Conservation (phyloP, 2,329 filamentous ascomycete genomes). For the Fusarium avenaceum region DNA sequence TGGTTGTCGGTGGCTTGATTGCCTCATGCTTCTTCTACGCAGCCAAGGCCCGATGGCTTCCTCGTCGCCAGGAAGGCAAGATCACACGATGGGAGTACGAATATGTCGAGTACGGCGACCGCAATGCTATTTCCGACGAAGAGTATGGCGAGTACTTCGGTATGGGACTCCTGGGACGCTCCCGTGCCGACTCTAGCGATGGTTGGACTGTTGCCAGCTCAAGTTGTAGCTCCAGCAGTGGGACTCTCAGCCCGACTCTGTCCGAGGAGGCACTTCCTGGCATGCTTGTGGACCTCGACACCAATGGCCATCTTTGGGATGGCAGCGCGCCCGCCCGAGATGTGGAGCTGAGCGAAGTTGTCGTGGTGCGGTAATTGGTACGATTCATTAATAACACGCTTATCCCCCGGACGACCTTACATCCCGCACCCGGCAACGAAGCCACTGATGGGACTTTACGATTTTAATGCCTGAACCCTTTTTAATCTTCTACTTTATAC, state of each 20-base stretch:
- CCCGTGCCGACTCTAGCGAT: conserved; percentile 73
- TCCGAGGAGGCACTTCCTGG: conserved; percentile 59
- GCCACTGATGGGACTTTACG: conserved; percentile 41
- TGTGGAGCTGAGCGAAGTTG: conserved; percentile 62
- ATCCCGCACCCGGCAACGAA: conserved; percentile 27
- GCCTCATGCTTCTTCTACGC: conserved; percentile 86
- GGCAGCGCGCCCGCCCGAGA: conserved; percentile 53
- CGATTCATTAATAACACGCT: conserved; percentile 11
- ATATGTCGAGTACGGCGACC: conserved; percentile 86
- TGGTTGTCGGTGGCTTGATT: conserved; percentile 86
- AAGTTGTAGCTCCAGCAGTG: conserved; percentile 66
- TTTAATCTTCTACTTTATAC: conserved; percentile 52
- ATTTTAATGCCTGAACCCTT: conserved; percentile 51
- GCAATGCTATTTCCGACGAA: conserved; percentile 59
- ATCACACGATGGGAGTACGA: conserved; percentile 95
- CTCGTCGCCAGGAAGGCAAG: conserved; percentile 86
- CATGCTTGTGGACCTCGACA: conserved; percentile 55
- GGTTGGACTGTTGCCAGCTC: conserved; percentile 92
- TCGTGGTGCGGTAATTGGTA: conserved; percentile 56
- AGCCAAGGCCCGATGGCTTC: conserved; percentile 83
- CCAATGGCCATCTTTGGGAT: conserved; percentile 52
- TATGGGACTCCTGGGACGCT: conserved; percentile 61
- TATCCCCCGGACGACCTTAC: conserved; percentile 24
- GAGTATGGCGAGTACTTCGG: conserved; percentile 63
- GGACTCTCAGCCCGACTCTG: conserved; percentile 64